Evolutionary conservation across 768 basidiomycete genomes (phyloP).

Genomic region (Pisolithus tinctorius): DNA sequence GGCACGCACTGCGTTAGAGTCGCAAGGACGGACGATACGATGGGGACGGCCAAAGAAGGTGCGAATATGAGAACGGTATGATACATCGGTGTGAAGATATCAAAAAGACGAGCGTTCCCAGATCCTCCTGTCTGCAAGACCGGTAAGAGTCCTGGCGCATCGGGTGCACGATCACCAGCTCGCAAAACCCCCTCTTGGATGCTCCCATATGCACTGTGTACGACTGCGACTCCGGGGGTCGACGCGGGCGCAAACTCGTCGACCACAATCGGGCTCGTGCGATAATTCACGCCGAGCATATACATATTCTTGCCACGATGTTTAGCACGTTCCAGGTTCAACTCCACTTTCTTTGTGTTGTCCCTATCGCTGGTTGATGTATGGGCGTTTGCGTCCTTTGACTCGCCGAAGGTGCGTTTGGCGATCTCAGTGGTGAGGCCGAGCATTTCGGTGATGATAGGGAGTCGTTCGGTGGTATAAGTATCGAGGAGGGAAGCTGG

Average conservation of each 20-base stretch:
- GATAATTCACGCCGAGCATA: constrained; percentile 21
- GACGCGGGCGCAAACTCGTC: constrained; percentile 9
- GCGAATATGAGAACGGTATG: constrained; percentile 40
- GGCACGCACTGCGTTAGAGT: background rate
- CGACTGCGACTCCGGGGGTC: no score
- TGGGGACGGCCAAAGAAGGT: constrained; percentile 3
- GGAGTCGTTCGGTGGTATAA: constrained; percentile 38
- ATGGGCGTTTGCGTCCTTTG: background rate
- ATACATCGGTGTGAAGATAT: constrained; percentile 3
- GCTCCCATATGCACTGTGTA: background rate
- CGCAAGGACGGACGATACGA: background rate
- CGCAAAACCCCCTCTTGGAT: background rate
- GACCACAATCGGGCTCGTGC: constrained; percentile 17
- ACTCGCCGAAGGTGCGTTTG: no score
- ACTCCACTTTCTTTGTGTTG: background rate
- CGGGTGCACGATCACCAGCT: background rate
- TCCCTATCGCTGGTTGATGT: background rate
- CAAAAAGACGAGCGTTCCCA: background rate
- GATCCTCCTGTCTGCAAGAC: no score
- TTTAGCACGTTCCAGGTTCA: background rate
- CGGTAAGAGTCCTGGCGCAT: background rate
- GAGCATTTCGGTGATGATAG: constrained; percentile 41
- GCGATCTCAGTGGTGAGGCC: constrained; percentile 27
- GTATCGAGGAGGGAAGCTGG: constrained; percentile 31
- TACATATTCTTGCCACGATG: constrained; percentile 3